phyloP scores from a whole-genome alignment of 495 filamentous ascomycete species.

The Pseudevernia furfuracea region DNA sequence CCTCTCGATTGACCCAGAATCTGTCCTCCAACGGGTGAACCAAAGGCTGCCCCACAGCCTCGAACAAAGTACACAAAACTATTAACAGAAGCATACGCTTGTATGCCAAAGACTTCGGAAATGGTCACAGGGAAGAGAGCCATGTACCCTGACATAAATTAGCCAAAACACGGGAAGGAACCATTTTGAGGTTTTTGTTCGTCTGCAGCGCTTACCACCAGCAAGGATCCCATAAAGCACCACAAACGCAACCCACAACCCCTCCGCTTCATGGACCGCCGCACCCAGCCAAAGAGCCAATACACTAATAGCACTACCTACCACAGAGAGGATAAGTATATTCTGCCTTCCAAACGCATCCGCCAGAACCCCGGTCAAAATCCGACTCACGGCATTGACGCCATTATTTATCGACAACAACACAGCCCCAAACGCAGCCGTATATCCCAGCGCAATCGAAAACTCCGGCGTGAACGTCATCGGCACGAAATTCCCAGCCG shows the following conservation, averaged over 20 bases:
- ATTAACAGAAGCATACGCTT: constrained; percentile 52
- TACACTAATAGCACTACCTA: constrained; percentile 33
- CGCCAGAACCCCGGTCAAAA: constrained; percentile 44
- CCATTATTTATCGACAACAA: constrained; percentile 49
- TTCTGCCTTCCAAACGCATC: constrained; percentile 47
- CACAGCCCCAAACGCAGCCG: constrained; percentile 36
- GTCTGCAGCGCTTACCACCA: constrained; percentile 26
- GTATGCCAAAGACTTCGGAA: constrained; percentile 51
- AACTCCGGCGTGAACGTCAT: no score
- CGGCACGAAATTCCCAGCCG: no score
- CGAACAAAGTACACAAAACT: constrained; percentile 51
- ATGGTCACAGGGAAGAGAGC: constrained; percentile 38
- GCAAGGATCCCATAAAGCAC: constrained; percentile 45
- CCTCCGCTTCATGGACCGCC: constrained; percentile 23
- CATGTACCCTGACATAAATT: constrained; percentile 24
- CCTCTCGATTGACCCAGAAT: constrained; percentile 1
- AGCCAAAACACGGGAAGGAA: neutral
- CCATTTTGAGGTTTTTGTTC: no score
- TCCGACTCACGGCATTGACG: constrained; percentile 46
- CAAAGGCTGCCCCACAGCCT: constrained; percentile 47
- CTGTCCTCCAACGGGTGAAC: constrained; percentile 34
- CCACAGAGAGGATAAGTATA: constrained; percentile 42
- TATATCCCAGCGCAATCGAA: constrained; percentile 36
- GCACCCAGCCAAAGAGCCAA: constrained; percentile 35
- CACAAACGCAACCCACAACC: no score